Evolutionary conservation across 768 basidiomycete genomes (phyloP), one percentile per base, ranked within the genome.

Genomic region (Leccinum fibrillosum): DNA sequence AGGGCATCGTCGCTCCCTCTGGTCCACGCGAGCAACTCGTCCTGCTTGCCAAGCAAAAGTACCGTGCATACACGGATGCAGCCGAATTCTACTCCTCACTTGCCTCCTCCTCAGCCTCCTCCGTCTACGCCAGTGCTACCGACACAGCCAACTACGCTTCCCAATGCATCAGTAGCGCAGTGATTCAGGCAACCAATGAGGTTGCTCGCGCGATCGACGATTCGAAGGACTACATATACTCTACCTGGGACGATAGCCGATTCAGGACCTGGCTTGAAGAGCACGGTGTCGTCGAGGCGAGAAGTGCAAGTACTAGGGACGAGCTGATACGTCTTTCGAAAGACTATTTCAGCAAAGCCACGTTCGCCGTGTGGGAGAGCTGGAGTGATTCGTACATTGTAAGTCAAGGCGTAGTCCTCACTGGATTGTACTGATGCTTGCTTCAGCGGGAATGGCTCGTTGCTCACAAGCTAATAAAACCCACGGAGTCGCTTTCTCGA

Each of bases 381-480:
- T 98, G 96, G 95, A 87, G 86, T 54, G 88, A 91, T 69, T 87
- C 85, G 3, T 90, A 91, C 69, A 84, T 94, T 52, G 89, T 90
- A 60, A 52, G 86, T 70, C 25, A 35, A 11, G 48, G 35, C 25
- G 21, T 11, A 23, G 26, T 5, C 17, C 34, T 48, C 12, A 10
- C 21, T 4, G 5, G 39, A 34, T 30, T 34, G n/a, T 10, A 21
- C 42, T 62, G 4, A 66, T 50, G 5, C 0, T 12, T 5, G 13
- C 19, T 57, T 9, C 59, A 92, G 90, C 86, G 86, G 56, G 77
- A 88, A 57, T 98, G 95, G 94, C 88, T 97, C 49, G 76, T 91
- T 13, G 73, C 81, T 9, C 92, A 94, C 70, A 82, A 86, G 57
- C 74, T 97, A 62, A 77, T 94, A 65, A 80, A 87, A 67, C 73